These are phyloP conservation scores for Didymella sp. DNA, from an alignment of 2,329 filamentous ascomycete species.

Conservation along the genomic window DNA sequence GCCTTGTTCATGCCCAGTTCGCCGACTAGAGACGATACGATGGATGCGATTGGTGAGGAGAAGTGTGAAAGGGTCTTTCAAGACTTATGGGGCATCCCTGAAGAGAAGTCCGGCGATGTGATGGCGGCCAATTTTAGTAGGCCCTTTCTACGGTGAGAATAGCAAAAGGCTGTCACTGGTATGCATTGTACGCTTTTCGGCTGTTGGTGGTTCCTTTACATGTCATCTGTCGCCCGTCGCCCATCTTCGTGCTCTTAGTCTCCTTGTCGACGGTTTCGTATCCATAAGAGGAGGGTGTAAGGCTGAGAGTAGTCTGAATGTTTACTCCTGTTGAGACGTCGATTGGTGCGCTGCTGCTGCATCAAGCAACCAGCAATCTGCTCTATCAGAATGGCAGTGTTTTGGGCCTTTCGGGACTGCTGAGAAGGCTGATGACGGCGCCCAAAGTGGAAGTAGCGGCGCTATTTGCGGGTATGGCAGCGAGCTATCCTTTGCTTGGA, in stretches of 20 bases:
- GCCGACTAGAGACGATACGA: slow-evolving; percentile 25
- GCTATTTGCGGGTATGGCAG: slow-evolving; percentile 56
- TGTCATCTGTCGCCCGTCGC: not conserved
- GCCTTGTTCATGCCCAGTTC: slow-evolving; percentile 16
- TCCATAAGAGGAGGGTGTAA: not conserved
- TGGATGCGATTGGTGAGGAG: slow-evolving; percentile 22
- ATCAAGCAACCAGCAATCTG: slow-evolving; percentile 58
- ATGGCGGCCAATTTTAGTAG: not conserved
- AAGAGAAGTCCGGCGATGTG: slow-evolving; percentile 7
- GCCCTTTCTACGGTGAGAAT: not conserved
- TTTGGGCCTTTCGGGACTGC: slow-evolving; percentile 58
- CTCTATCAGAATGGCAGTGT: slow-evolving; percentile 60
- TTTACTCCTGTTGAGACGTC: slow-evolving; percentile 62
- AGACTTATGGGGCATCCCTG: not conserved
- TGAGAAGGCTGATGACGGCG: slow-evolving; percentile 52
- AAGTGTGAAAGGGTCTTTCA: not conserved
- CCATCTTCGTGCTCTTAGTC: not conserved
- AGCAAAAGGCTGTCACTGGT: not conserved
- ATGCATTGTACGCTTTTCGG: not conserved
- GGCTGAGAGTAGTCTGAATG: slow-evolving; percentile 47
- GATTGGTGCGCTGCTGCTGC: slow-evolving; percentile 59
- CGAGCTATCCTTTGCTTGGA: slow-evolving; percentile 54
- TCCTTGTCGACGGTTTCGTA: not conserved
- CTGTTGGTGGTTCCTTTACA: slow-evolving; percentile 6
- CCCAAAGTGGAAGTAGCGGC: slow-evolving; percentile 54